These are phyloP conservation scores for Fusarium sp. DNA, from an alignment of 2,329 filamentous ascomycete species.

Conservation along the genomic window DNA sequence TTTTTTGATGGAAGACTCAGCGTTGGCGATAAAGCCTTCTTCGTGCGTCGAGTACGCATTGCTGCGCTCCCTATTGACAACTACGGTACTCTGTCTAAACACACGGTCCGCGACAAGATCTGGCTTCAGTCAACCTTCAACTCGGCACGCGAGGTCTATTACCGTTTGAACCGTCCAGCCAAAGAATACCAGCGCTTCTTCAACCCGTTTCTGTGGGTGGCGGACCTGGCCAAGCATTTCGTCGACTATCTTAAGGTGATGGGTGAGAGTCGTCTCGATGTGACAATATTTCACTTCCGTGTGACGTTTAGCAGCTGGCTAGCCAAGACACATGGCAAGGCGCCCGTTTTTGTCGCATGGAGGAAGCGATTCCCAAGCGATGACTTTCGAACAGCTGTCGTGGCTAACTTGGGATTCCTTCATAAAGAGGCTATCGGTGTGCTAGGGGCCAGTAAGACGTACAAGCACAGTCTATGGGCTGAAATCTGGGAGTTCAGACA, in stretches of 20 bases:
- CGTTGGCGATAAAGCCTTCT: constrained; percentile 56
- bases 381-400: constrained; percentile 74
- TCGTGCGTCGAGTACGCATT: constrained; percentile 69
- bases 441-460: constrained; percentile 46
- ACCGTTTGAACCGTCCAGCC: constrained; percentile 68
- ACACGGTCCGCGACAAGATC: constrained; percentile 64
- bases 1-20: constrained; percentile 73
- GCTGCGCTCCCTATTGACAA: constrained; percentile 72
- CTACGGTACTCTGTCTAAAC: constrained; percentile 63
- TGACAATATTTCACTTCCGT: constrained; percentile 69
- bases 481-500: constrained; percentile 58
- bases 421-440: constrained; percentile 72
- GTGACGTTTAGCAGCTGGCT: constrained; percentile 70
- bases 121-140: constrained; percentile 72
- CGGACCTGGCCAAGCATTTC: constrained; percentile 76
- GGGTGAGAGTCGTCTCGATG: constrained; percentile 45
- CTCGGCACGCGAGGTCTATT: constrained; percentile 66
- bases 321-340: constrained; percentile 54
- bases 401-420: constrained; percentile 72
- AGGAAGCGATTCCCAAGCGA: constrained; percentile 54
- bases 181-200: constrained; percentile 73
- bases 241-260: constrained; percentile 71
- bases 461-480: constrained; percentile 63
- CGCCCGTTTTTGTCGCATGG: constrained; percentile 66
- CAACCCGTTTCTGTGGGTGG: constrained; percentile 76